Base-by-base conservation (phyloP, 176 grass and related monocot genomes). In the Musa troglodytarum region DNA sequence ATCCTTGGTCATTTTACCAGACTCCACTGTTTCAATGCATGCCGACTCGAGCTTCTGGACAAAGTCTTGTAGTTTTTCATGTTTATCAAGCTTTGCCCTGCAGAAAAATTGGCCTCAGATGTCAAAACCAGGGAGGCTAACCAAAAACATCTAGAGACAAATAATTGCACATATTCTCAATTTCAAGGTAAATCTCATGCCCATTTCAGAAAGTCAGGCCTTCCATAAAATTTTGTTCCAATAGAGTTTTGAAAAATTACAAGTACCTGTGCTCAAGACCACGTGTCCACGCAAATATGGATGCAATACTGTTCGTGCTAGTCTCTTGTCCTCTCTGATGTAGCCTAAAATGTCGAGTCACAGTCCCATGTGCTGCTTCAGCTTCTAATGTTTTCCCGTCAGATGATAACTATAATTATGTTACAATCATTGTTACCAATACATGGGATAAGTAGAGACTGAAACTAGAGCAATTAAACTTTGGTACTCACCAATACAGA, bases 271-370 rank as follows among this genome's bases (percentile, higher is more conserved):
- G 94, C 65, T 84, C 82, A 82, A 98, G 94, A 81, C 90, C 94
- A 74, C 90, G 86, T 59, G 94, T 86, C 94, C 94, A 98, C 12
- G 94, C 94, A 87, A 98, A 98, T 84, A 98, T 98, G 22, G 94
- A 98, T 80, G 90, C 94, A 83, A 98, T 98, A 78, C 90, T 93
- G 72, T 98, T 98, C n/a, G 94, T 98, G 76, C 94, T 98, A 53
- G 94, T 98, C 85, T 98, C 94, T 66, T 90, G 88, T 80, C 88
- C 88, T 68, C 89, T 98, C 75, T 98, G 90, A 78, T 98, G 90
- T 85, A 93, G 86, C 71, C 94, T 84, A 80, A 87, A 98, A 90
- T 98, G 94, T 10, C 94, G 94, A 63, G 94, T 98, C 64, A 98
- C 94, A 10, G 94, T 98, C 22, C 94, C 94, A 65, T 98, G 94